These are phyloP conservation scores for Fusarium mundagurra DNA, from an alignment of 2,329 filamentous ascomycete genomes.

Conservation along the genomic window DNA sequence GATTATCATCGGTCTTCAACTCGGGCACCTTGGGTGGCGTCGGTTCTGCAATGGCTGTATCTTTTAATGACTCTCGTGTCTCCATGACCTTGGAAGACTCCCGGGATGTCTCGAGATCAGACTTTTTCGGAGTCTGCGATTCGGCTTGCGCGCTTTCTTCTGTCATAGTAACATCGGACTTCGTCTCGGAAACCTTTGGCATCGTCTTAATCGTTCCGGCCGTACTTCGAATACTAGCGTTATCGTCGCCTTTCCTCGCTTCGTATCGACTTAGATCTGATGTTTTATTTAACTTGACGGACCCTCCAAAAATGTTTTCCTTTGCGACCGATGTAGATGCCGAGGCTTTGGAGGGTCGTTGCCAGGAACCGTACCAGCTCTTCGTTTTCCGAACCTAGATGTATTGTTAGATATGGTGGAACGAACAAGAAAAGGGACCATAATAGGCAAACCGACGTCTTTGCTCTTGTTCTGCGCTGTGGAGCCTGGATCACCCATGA, in stretches of 20 bases:
- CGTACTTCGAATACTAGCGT: slow-evolving; percentile 44
- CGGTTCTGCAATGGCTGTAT: neutral
- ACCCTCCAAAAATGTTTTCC: slow-evolving; percentile 69
- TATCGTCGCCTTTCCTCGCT: slow-evolving; percentile 50
- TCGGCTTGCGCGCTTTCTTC: slow-evolving; percentile 25
- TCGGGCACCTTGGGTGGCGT: slow-evolving; percentile 4
- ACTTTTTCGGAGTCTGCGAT: slow-evolving; percentile 4
- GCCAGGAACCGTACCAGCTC: slow-evolving; percentile 73
- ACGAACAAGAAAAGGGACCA: neutral
- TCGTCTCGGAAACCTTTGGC: slow-evolving; percentile 41
- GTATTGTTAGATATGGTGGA: slow-evolving; percentile 2
- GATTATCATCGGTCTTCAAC: neutral
- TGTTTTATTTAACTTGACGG: slow-evolving; percentile 55
- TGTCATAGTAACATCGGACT: slow-evolving; percentile 25
- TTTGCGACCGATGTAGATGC: slow-evolving; percentile 69
- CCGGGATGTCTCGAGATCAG: neutral
- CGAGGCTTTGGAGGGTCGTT: slow-evolving; percentile 63
- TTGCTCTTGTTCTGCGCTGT: slow-evolving; percentile 14
- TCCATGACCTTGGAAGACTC: neutral
- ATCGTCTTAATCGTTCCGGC: slow-evolving; percentile 35
- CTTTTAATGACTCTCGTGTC: slow-evolving; percentile 1
- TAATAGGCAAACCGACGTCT: slow-evolving; percentile 18
- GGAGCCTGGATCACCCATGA: slow-evolving; percentile 15
- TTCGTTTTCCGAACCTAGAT: slow-evolving; percentile 60
- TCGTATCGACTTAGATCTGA: slow-evolving; percentile 65